A percentile compares a stretch with the other conserved stretches of the same genome.
These are phyloP conservation scores for Pelargonium australe DNA, from an alignment of 441 rosid genomes.

Conservation along the genomic window DNA sequence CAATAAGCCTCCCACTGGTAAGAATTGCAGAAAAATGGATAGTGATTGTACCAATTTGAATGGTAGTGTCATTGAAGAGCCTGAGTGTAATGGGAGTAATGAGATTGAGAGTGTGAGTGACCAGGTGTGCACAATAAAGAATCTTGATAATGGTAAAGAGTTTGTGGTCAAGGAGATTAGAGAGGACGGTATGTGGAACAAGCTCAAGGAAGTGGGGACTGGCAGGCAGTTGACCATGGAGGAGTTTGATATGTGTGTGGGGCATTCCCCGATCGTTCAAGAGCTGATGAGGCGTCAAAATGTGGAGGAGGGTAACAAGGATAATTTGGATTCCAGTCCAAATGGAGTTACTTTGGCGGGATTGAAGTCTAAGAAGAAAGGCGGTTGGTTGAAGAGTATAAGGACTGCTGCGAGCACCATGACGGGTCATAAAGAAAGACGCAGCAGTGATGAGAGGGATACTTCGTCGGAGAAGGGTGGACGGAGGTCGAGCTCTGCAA, in stretches of 20 bases:
- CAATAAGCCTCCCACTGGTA: conserved; percentile 46
- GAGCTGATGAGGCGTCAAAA: conserved; percentile 96
- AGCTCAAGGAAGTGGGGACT: conserved; percentile 83
- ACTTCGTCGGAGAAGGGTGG: conserved; percentile 92
- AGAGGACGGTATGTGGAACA: conserved; percentile 81
- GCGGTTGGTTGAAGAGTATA: conserved; percentile 73
- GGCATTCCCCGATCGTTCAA: conserved; percentile 92
- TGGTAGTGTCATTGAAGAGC: conserved; percentile 29
- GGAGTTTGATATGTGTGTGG: conserved; percentile 83
- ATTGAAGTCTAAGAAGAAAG: conserved; percentile 56
- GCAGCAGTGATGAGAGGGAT: conserved; percentile 85
- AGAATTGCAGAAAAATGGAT: conserved; percentile 30
- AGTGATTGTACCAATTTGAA: conserved; percentile 27
- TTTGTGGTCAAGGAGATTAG: conserved; percentile 84
- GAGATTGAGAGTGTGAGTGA: conserved; percentile 27
- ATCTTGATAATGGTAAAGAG: conserved; percentile 85
- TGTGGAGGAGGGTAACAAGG: conserved; percentile 65
- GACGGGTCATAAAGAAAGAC: conserved; percentile 66
- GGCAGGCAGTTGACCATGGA: conserved; percentile 84
- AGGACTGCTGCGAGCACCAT: conserved; percentile 65
- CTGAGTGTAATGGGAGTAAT: conserved; percentile 31
- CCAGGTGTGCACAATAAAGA: conserved; percentile 61
- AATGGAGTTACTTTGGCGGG: conserved; percentile 35
- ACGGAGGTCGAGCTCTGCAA: conserved; percentile 90
- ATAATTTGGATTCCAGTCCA: conserved; percentile 32